phyloP scores from a whole-genome alignment of 1,284 basidiomycete genomes.

The Coniferiporia weirii region DNA sequence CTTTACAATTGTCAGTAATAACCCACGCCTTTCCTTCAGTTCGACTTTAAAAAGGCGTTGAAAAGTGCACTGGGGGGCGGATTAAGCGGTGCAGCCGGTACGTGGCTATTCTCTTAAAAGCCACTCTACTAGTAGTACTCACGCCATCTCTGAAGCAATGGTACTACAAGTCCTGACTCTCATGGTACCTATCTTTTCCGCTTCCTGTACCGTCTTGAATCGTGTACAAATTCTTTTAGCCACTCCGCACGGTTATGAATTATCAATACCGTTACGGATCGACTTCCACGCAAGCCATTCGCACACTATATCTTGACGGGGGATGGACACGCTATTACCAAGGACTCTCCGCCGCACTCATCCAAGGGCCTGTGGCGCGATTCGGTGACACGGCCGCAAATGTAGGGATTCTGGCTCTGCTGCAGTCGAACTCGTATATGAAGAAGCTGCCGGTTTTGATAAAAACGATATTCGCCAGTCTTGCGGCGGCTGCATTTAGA shows the following conservation, averaged over 20 bases:
- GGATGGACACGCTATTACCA: conserved; percentile 79
- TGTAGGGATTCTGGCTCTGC: conserved; percentile 70
- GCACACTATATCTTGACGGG: conserved; percentile 72
- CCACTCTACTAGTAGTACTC: neutral
- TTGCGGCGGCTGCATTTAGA: conserved; percentile 71
- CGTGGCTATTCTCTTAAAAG: conserved; percentile 16
- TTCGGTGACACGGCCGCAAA: conserved; percentile 91
- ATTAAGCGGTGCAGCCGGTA: conserved; percentile 77
- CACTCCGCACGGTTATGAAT: conserved; percentile 86
- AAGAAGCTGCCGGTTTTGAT: conserved; percentile 53
- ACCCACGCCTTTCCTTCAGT: conserved; percentile 38
- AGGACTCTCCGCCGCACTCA: conserved; percentile 73
- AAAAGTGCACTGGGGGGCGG: conserved; percentile 81
- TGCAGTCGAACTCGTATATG: conserved; percentile 66
- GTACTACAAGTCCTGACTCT: conserved; percentile 81
- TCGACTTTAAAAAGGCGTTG: conserved; percentile 70
- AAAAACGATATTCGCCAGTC: conserved; percentile 67
- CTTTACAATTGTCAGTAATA: neutral
- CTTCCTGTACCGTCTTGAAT: conserved; percentile 12
- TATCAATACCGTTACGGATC: conserved; percentile 85
- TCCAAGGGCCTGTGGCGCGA: conserved; percentile 73
- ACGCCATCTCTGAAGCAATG: conserved; percentile 54
- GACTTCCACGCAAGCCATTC: conserved; percentile 56
- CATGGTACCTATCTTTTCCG: conserved; percentile 46
- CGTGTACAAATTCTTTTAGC: conserved; percentile 31